A percentile compares a stretch with the other conserved stretches of the same genome.
Evolutionary conservation across 306 rosid species (phyloP).

Genomic region (Begonia fuchsioides): DNA sequence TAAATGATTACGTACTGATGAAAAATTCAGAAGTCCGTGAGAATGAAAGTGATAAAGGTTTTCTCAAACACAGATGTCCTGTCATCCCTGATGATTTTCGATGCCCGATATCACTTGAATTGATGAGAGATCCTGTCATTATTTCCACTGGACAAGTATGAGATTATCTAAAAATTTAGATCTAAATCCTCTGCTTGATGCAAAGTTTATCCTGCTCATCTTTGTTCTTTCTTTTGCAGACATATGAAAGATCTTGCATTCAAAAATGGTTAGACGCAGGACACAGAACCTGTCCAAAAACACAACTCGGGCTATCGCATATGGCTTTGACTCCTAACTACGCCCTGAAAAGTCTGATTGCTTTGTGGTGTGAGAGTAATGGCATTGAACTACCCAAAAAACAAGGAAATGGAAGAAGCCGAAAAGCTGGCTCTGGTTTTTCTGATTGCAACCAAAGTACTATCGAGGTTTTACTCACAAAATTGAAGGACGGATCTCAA

Average conservation of each 20-base stretch:
- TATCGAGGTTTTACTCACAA: constrained; percentile 38
- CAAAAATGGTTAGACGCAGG: constrained; percentile 99
- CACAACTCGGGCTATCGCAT: constrained; percentile 76
- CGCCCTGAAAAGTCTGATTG: constrained; percentile 84
- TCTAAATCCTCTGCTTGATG: neutral
- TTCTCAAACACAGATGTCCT: constrained; percentile 77
- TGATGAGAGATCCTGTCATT: constrained; percentile 94
- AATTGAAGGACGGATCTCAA: constrained; percentile 41
- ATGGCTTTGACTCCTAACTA: constrained; percentile 95
- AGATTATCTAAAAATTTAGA: neutral
- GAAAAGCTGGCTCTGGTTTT: constrained; percentile 46
- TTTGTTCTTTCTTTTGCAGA: constrained; percentile 43
- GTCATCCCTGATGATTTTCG: constrained; percentile 95
- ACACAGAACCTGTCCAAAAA: constrained; percentile 87
- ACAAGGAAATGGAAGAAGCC: constrained; percentile 55
- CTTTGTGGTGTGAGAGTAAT: constrained; percentile 94
- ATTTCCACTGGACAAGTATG: constrained; percentile 96
- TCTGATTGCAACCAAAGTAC: constrained; percentile 74
- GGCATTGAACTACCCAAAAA: constrained; percentile 81
- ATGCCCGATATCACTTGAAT: constrained; percentile 91
- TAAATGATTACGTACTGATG: constrained; percentile 36
- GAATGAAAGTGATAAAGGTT: constrained; percentile 31
- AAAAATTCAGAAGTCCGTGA: constrained; percentile 44
- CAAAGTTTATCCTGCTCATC: no score
- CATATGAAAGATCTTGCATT: constrained; percentile 85